These are phyloP conservation scores for Fusarium duplospermum DNA, from an alignment of 2,329 filamentous ascomycete genomes.

Conservation along the genomic window DNA sequence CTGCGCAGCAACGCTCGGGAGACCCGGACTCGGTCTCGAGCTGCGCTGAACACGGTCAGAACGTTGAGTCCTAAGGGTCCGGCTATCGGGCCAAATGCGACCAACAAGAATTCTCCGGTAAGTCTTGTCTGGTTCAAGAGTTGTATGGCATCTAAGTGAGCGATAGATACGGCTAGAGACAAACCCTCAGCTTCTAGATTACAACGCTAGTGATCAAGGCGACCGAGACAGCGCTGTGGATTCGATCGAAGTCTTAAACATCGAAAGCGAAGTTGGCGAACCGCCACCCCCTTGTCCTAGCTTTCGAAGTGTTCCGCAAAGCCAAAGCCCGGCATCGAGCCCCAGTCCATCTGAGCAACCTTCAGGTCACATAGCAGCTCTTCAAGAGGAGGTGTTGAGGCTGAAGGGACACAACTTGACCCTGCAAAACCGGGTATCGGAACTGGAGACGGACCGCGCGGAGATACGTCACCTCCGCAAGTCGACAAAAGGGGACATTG, in stretches of 20 bases:
- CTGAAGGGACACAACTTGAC: not conserved
- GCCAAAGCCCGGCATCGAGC: not conserved
- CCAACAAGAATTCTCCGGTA: not conserved
- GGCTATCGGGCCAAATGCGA: not conserved
- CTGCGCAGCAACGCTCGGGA: not conserved
- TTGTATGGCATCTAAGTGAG: not conserved
- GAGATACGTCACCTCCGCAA: not conserved
- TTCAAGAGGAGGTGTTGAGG: not conserved
- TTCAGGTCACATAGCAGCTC: not conserved
- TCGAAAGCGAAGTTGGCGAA: not conserved
- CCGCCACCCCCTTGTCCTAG: not conserved
- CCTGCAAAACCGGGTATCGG: not conserved
- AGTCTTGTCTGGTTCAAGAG: not conserved
- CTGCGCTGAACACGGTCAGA: not conserved
- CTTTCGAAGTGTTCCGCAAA: not conserved
- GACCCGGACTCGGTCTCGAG: not conserved
- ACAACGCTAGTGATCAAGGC: too few species aligned
- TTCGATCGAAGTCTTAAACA: not conserved
- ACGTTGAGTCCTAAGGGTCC: not conserved
- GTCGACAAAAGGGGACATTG: not conserved
- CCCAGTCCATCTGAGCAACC: not conserved
- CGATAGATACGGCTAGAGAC: not conserved
- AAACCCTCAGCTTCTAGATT: too few species aligned
- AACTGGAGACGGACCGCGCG: not conserved
- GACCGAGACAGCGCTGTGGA: too few species aligned